phyloP scores from a whole-genome alignment of 345 rosid genomes.

The Pseudoturritis turrita region DNA sequence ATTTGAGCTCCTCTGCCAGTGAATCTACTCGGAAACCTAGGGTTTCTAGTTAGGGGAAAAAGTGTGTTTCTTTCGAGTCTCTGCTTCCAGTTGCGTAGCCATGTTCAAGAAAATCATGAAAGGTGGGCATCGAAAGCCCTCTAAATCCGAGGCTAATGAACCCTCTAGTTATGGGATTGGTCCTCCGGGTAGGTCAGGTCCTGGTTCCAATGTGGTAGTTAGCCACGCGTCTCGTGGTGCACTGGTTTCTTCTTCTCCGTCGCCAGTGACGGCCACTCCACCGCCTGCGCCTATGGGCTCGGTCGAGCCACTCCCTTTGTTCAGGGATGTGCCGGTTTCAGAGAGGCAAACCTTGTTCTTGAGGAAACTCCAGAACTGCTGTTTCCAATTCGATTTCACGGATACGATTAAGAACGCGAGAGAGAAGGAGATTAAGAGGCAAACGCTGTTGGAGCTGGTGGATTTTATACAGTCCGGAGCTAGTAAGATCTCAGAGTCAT shows the following conservation, averaged over 20 bases:
- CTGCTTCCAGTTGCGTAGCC: neutral
- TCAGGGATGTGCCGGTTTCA: conserved; percentile 58
- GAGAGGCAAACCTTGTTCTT: conserved; percentile 65
- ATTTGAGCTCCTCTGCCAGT: conserved; percentile 17
- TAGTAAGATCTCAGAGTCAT: conserved; percentile 65
- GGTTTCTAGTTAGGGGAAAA: conserved; percentile 10
- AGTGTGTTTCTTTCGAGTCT: conserved; percentile 1
- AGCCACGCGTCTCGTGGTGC: conserved; percentile 67
- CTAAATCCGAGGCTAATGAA: conserved; percentile 62
- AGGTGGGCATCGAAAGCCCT: conserved; percentile 74
- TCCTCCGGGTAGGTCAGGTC: conserved; percentile 28
- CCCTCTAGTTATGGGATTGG: conserved; percentile 38
- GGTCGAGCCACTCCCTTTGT: conserved; percentile 64
- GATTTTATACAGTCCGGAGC: conserved; percentile 85
- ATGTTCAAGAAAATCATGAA: conserved; percentile 91
- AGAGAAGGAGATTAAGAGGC: conserved; percentile 88
- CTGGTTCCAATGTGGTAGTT: conserved; percentile 56
- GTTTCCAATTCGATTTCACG: conserved; percentile 67
- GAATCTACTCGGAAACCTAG: conserved; percentile 23
- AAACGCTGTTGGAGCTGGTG: conserved; percentile 71
- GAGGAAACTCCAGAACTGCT: conserved; percentile 72
- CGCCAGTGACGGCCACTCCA: conserved; percentile 18
- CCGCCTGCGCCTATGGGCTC: conserved; percentile 49
- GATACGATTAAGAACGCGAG: conserved; percentile 55
- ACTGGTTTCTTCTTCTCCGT: conserved; percentile 4